A percentile compares a stretch with the other conserved stretches of the same genome.
These are phyloP conservation scores for Melanogaster broomeanus DNA, from an alignment of 768 basidiomycete species.

Conservation along the genomic window DNA sequence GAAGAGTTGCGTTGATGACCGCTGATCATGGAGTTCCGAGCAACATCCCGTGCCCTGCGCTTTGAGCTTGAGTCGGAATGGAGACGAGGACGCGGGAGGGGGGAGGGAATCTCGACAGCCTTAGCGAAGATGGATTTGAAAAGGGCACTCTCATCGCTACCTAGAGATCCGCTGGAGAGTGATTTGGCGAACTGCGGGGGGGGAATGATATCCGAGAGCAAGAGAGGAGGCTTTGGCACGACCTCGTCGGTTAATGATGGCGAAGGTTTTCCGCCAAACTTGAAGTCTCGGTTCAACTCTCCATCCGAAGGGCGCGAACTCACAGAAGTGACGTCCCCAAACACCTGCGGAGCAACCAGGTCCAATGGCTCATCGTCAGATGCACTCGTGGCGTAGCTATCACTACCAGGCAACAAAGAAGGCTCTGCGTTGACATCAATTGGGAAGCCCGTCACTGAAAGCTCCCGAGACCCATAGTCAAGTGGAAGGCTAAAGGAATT, in stretches of 20 bases:
- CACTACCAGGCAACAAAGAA: slow-evolving; percentile 41
- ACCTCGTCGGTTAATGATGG: slow-evolving; percentile 1
- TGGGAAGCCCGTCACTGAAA: slow-evolving; percentile 15
- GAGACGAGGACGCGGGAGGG: slow-evolving; percentile 35
- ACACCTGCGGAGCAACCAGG: slow-evolving; percentile 11
- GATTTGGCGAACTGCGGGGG: slow-evolving; percentile 54
- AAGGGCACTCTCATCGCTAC: slow-evolving; percentile 52
- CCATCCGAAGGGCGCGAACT: slow-evolving; percentile 58
- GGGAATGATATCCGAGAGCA: slow-evolving; percentile 77
- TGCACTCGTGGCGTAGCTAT: slow-evolving; percentile 28
- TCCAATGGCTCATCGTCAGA: slow-evolving; percentile 36
- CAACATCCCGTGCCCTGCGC: slow-evolving; percentile 23
- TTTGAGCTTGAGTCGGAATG: slow-evolving; percentile 49
- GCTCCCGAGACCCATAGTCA: slow-evolving; percentile 16
- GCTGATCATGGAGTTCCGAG: slow-evolving; percentile 15
- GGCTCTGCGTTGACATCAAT: slow-evolving; percentile 35
- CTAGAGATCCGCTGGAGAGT: slow-evolving; percentile 45
- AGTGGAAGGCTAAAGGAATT: slow-evolving; percentile 19
- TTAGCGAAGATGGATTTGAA: slow-evolving; percentile 57
- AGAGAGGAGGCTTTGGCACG: slow-evolving; percentile 41
- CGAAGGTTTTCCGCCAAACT: slow-evolving; percentile 59
- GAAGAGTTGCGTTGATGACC: slow-evolving; percentile 44
- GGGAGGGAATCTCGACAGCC: slow-evolving; percentile 39
- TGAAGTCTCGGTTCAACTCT: slow-evolving; percentile 70
- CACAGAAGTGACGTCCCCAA: slow-evolving; percentile 32